Evolutionary conservation across 345 rosid genomes (phyloP).

Genomic region (Camelina hispida): DNA sequence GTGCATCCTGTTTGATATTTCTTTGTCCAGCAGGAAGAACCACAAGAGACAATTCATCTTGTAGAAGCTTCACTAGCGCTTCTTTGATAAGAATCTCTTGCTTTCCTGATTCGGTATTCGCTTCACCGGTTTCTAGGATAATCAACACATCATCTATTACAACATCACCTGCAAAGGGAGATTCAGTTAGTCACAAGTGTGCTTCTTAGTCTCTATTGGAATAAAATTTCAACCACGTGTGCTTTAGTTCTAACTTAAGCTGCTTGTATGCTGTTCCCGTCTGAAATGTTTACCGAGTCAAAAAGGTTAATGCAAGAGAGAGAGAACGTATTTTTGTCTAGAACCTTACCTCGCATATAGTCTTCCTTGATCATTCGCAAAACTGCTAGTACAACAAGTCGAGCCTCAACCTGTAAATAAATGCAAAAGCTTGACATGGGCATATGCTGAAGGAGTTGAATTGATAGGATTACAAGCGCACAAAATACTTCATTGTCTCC

Average conservation of each 20-base stretch:
- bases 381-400: slow-evolving; percentile 90
- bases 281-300: background rate
- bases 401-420: slow-evolving; percentile 79
- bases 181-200: slow-evolving; percentile 16
- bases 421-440: slow-evolving; percentile 31
- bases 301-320: slow-evolving; percentile 2
- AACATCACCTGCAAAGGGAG: slow-evolving; percentile 59
- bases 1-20: slow-evolving; percentile 25
- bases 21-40: slow-evolving; percentile 52
- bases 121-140: slow-evolving; percentile 58
- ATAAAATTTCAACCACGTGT: slow-evolving; percentile 6
- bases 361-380: slow-evolving; percentile 91
- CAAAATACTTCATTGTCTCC: slow-evolving; percentile 9
- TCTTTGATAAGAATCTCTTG: slow-evolving; percentile 52
- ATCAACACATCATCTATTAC: slow-evolving; percentile 76
- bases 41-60: slow-evolving; percentile 72
- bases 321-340: slow-evolving; percentile 4
- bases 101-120: slow-evolving; percentile 39
- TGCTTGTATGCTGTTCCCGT: slow-evolving; percentile 2
- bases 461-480: slow-evolving; percentile 25
- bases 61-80: slow-evolving; percentile 61
- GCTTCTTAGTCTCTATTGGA: slow-evolving; percentile 5
- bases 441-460: slow-evolving; percentile 26
- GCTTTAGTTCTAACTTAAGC: background rate
- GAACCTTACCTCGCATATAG: slow-evolving; percentile 54